Evolutionary conservation across 2,329 filamentous ascomycete species (phyloP), one percentile per base, ranked within the genome.

Genomic region (Aspergillus tamarii): DNA sequence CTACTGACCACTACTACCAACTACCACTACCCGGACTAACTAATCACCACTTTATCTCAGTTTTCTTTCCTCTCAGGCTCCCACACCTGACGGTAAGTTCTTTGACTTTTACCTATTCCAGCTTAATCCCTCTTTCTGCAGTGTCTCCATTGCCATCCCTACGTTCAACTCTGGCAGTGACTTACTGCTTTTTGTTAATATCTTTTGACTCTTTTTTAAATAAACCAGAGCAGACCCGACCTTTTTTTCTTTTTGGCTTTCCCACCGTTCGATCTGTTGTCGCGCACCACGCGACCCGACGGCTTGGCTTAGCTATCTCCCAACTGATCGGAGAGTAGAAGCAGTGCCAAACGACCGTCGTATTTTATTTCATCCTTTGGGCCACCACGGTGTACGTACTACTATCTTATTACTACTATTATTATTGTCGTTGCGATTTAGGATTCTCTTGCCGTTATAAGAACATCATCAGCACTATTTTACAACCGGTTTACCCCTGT

Each of bases 281-380:
- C 65, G 21, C 52, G 56, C 63, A 59, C 60, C 60, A 59, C 63
- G 52, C 57, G 65, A 68, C 69, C 68, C 69, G 67, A 67, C 69
- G 69, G 66, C 64, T 67, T 65, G 69, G 68, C 67, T 65, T 65
- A 61, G 53, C 63, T 64, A 62, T 59, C 66, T 64, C 55, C 65
- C 63, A 55, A 66, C 50, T 60, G 61, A 64, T 66, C 66, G 62
- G 60, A 64, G 48, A 57, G 36, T 59, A 55, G 59, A 56, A 52
- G 53, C 50, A 64, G 61, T 57, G 64, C 59, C 60, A 66, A 63
- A 61, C 65, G 41, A 54, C 54, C 43, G 60, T 32, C 43, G 57
- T 63, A 61, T 63, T 61, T 64, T 50, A 63, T 60, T 65, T 61
- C 28, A 32, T 58, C 34, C 50, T 61, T 54, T 48, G 57, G 57